Conservation (phyloP, 257 asterid species). For the Solanum rostratum region DNA sequence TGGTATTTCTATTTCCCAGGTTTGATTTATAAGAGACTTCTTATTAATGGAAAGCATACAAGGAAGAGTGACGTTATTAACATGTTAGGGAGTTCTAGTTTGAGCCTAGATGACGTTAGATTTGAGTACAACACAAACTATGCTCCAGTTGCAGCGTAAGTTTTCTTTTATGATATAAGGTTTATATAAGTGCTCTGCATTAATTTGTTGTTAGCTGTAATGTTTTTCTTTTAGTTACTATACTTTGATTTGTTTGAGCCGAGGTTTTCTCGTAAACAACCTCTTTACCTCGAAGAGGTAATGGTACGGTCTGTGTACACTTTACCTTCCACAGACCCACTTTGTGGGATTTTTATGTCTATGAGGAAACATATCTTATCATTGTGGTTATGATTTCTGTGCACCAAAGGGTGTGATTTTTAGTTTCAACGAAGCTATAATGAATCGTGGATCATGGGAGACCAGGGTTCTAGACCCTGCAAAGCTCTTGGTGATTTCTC, state of each 20-base stretch:
- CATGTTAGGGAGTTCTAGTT: conserved; percentile 1
- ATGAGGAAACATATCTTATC: not conserved
- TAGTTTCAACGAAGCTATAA: not conserved
- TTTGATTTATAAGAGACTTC: conserved; percentile 1
- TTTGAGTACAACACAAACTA: conserved; percentile 4
- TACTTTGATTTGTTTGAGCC: no score
- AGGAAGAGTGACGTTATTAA: conserved; percentile 3
- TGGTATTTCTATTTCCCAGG: conserved; percentile 5
- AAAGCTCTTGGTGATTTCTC: not conserved
- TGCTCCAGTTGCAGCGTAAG: conserved; percentile 3
- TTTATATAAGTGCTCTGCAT: no score
- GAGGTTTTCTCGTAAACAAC: no score
- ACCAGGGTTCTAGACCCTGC: not conserved
- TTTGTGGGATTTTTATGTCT: not conserved
- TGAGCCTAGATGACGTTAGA: conserved; percentile 4
- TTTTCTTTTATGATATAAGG: not conserved
- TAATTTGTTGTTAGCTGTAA: no score
- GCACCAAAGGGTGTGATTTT: not conserved
- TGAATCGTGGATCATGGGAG: not conserved
- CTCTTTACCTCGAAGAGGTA: no score
- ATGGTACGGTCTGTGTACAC: no score
- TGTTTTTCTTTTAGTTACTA: no score
- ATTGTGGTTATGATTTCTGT: not conserved
- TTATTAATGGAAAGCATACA: not conserved
- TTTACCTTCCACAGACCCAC: no score